Evolutionary conservation across 331 rosid genomes (phyloP), one percentile per base, ranked within the genome.

Genomic region (Malus hybrid): DNA sequence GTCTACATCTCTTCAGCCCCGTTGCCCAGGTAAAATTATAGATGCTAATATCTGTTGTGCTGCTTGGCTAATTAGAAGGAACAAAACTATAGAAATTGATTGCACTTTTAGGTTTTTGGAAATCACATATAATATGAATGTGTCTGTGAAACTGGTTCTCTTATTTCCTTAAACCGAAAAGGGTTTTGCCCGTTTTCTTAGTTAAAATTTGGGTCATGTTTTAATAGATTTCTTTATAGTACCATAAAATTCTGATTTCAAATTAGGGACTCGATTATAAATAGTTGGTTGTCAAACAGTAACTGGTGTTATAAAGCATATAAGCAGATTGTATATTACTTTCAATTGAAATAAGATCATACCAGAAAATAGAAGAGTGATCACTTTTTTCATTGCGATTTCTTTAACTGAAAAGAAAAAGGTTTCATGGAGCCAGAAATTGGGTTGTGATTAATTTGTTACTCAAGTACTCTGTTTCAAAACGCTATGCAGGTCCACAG

Each of bases 1-100:
- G 76, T 84, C 96, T 14, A 61, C 90, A 5, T 88, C 87, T 73
- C 97, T 95, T 73, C 97, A 88, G 84, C 97, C 99, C 73, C 91
- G 90, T 78, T 95, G 99, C 83, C 99, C 99, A 42, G 99, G 99
- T 95, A 73, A 81, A 85, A 70, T 10, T 4, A 50, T 77, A 60
- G 10, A 16, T 59, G 44, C 66, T 70, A 29, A 7, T 31, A 11
- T 6, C 1, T 52, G 3, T 52, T 52, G 9, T 33, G 33, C 32
- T 19, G 59, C 42, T 61, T 39, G 59, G 16, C 46, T 33, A 29
- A 33, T 36, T 69, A 46, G 52, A 75, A 71, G 71, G 34, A 61
- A 44, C 71, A 54, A 34, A 67, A 66, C 52, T 64, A 42, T 24
- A 71, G 32, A 56, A 67, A 32, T 73, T 7, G 20, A 44, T 73